Base-by-base conservation (phyloP, 225 moss, liverwort and hornwort genomes). In the Asterella californica region DNA sequence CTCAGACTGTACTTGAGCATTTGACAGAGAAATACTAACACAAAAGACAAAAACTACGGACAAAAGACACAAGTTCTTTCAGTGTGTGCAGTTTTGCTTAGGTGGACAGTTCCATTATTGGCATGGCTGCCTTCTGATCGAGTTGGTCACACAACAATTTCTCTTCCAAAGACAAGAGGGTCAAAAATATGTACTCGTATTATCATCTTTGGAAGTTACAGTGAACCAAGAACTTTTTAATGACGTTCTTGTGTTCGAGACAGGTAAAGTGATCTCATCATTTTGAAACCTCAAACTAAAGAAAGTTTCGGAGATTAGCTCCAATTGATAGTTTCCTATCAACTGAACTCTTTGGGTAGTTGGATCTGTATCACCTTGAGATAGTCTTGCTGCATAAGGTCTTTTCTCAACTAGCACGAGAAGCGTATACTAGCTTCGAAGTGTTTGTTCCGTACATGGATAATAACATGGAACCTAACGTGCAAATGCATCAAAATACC, bases 101-200 rank as follows among this genome's bases (percentile, higher is more conserved):
- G 92, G 82, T 94, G 96, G 96, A 90, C 83, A 72, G 82, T 75
- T 34, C 85, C 90, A 24, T 77, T 79, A 80, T 60, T 90, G 64
- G 77, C 89, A 32, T 92, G 91, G 89, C 81, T 86, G 30, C 97
- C 97, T 75, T 84, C 86, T 82, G 83, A 84, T 70, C 86, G 92
- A 79, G 93, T 93, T 36, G 97, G 94, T 52, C 97, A 99, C 82
- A 89, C 95, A 52, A 89, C 95, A 81, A 68, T 92, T 72, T 82
- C 91, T 81, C 81, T 92, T 78, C 81, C 83, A 21, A 75, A 65
- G 27, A 54, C 74, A 60, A 69, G 84, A 72, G 73, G 86, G 65
- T 71, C 79, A 11, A 74, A 75, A 49, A 54, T 54, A 30, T 63
- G 80, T 60, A 85, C 88, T 59, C 86, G 76, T 75, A 79, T 87